Conservation (phyloP, 345 rosid species). For the Nasturtium officinale region DNA sequence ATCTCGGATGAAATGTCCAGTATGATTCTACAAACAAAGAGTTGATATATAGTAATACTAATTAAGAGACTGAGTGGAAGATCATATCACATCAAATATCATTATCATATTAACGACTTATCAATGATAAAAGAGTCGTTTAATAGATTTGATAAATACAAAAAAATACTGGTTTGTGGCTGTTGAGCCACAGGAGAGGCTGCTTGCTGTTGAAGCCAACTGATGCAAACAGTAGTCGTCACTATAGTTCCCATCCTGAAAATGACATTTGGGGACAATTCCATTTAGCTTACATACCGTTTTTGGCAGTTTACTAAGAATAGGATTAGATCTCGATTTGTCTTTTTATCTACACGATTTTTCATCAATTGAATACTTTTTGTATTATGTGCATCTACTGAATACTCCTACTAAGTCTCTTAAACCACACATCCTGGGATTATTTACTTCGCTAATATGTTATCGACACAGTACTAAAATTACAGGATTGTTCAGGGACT, state of each 20-base stretch:
- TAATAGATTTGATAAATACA: constrained; percentile 33
- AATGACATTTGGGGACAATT: constrained; percentile 26
- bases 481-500: constrained; percentile 1
- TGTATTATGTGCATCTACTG: constrained; percentile 16
- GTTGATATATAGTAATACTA: constrained; percentile 24
- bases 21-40: constrained; percentile 32
- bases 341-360: constrained; percentile 1
- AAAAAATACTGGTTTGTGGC: constrained; percentile 33
- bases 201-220: constrained; percentile 45
- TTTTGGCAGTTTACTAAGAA: constrained; percentile 28
- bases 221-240: constrained; percentile 39
- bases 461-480: not conserved
- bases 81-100: constrained; percentile 32
- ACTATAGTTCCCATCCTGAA: constrained; percentile 38
- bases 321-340: constrained; percentile 5
- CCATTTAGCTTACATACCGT: constrained; percentile 35
- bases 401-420: constrained; percentile 13
- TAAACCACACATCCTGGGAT: constrained; percentile 15
- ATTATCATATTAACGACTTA: constrained; percentile 39
- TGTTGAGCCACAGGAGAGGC: constrained; percentile 42
- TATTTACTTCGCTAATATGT: not conserved
- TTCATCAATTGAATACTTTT: constrained; percentile 5
- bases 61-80: constrained; percentile 35
- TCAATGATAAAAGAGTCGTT: constrained; percentile 45
- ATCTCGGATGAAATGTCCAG: not conserved